phyloP scores from a whole-genome alignment of 2,329 filamentous ascomycete genomes.

The Aspergillus sp. region DNA sequence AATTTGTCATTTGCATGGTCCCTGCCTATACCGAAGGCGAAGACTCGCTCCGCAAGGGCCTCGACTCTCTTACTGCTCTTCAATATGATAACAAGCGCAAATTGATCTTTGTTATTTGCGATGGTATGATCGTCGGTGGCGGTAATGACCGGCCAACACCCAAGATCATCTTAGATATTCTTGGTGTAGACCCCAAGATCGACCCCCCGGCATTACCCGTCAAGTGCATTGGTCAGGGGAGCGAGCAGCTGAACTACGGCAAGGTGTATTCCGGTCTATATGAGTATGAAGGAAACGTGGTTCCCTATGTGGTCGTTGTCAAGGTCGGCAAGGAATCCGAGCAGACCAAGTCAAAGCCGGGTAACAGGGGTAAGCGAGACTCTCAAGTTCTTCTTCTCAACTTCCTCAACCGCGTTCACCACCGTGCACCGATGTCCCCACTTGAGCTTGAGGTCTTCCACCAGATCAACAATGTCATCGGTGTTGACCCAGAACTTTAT shows the following conservation, averaged over 20 bases:
- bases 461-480: slow-evolving; percentile 98
- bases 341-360: slow-evolving; percentile 84
- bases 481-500: slow-evolving; percentile 94
- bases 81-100: slow-evolving; percentile 99
- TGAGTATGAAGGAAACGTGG: slow-evolving; percentile 95
- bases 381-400: slow-evolving; percentile 94
- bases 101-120: slow-evolving; percentile 46
- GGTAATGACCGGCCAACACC: slow-evolving; percentile 96
- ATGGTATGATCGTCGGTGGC: slow-evolving; percentile 79
- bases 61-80: slow-evolving; percentile 90
- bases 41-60: slow-evolving; percentile 85
- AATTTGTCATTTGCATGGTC: slow-evolving; percentile 98
- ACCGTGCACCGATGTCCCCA: slow-evolving; percentile 90
- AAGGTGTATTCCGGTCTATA: slow-evolving; percentile 98
- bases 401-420: slow-evolving; percentile 97
- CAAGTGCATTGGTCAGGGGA: slow-evolving; percentile 85
- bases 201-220: slow-evolving; percentile 93
- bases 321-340: slow-evolving; percentile 98
- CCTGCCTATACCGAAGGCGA: slow-evolving; percentile 98
- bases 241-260: slow-evolving; percentile 93
- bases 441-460: slow-evolving; percentile 98
- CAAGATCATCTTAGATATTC: slow-evolving; percentile 95
- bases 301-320: slow-evolving; percentile 92
- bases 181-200: slow-evolving; percentile 94
- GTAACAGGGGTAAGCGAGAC: slow-evolving; percentile 97